Conservation (phyloP, 495 filamentous ascomycete species). For the Sporormia fimetaria region DNA sequence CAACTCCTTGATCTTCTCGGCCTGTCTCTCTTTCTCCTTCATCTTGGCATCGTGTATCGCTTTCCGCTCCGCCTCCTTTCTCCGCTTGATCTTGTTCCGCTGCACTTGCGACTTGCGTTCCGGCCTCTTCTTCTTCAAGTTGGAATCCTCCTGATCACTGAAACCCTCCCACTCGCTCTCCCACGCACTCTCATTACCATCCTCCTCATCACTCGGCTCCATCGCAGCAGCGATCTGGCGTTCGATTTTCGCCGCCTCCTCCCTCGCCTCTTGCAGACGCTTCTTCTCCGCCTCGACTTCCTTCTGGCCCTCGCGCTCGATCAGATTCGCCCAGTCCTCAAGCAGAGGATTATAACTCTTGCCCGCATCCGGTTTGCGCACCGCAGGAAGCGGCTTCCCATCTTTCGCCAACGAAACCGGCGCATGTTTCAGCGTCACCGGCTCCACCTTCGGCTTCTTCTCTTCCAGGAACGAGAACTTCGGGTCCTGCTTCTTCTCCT, state of each 20-base stretch:
- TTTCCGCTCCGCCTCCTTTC: slow-evolving; percentile 72
- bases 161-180: slow-evolving; percentile 54
- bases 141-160: slow-evolving; percentile 39
- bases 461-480: slow-evolving; percentile 38
- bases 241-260: slow-evolving; percentile 44
- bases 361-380: slow-evolving; percentile 64
- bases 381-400: slow-evolving; percentile 66
- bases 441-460: slow-evolving; percentile 52
- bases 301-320: slow-evolving; percentile 61
- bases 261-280: slow-evolving; percentile 55
- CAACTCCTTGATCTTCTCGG: slow-evolving; percentile 47
- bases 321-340: slow-evolving; percentile 65
- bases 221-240: slow-evolving; percentile 29
- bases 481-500: slow-evolving; percentile 32
- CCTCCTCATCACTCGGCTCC: slow-evolving; percentile 45
- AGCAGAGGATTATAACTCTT: slow-evolving; percentile 87
- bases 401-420: slow-evolving; percentile 70
- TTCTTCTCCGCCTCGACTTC: slow-evolving; percentile 71
- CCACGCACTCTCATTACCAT: slow-evolving; percentile 76
- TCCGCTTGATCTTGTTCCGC: slow-evolving; percentile 72
- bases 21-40: slow-evolving; percentile 53
- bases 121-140: slow-evolving; percentile 56
- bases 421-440: slow-evolving; percentile 60
- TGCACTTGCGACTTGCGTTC: slow-evolving; percentile 76
- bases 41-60: slow-evolving; percentile 62